Evolutionary conservation across 192 early-diverging fungal genomes (phyloP), one percentile per base, ranked within the genome.

Genomic region (Backusella liffmaniae): DNA sequence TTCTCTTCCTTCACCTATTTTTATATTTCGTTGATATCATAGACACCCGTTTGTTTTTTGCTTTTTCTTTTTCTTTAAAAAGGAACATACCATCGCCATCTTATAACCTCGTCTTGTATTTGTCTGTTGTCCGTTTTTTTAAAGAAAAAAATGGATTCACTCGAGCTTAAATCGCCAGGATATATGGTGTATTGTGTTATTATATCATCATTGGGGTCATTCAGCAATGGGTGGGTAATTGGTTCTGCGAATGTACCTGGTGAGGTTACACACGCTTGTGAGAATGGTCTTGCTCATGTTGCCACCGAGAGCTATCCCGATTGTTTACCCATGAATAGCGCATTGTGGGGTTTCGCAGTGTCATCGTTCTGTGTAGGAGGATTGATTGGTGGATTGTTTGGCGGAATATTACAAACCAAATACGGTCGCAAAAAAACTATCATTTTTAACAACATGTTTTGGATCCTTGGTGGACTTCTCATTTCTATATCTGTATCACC

Each of bases 381-480:
- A 6, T 72, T 91, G 1, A 67, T 83, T 21, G 90, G 87, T 49
- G 87, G 84, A 34, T 72, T 92, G 9, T 62, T 68, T 12, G 91
- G 87, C 9, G 90, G 89, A 9, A 76, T 74, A 1, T 67, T 90
- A 21, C 62, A 72, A n/a, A 77, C 53, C 6, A 37, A 41, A 35
- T 51, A 84, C 42, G 91, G 91, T n/a, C 87, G 91, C 34, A 84
- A 84, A 26, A 73, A 80, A 13, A 75, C 86, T 51, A 80, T 96
- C 62, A 81, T 93, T 16, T 88, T 87, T 82, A 88, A 86, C 81
- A 95, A 92, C 68, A 78, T 93, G 49, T 80, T 85, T 46, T 94
- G 89, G 76, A 84, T 94, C 0, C 46, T 90, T 37, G 92, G 94
- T 5, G 86, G 86, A 9, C 66, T 93, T 32, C 79, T 93, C 3